A percentile compares a stretch with the other conserved stretches of the same genome.
Evolutionary conservation across 306 rosid species (phyloP).

Genomic region (Sophora flavescens): DNA sequence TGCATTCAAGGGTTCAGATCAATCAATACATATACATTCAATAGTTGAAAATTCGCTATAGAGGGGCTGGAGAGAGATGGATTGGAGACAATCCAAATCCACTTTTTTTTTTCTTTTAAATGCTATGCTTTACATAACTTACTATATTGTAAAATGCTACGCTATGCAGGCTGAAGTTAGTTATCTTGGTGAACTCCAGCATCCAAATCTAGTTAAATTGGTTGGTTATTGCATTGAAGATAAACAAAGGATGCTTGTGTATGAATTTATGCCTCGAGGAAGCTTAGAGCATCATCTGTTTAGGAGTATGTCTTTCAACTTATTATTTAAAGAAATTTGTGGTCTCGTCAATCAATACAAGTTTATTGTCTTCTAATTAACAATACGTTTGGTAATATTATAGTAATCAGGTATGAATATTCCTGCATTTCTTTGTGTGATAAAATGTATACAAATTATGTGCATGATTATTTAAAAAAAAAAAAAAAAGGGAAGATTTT

Average conservation of each 20-base stretch:
- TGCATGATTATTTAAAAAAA: too few relatives aligned
- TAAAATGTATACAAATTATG: too few relatives aligned
- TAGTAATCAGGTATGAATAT: neutral
- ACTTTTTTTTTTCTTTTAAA: too few relatives aligned
- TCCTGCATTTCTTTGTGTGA: too few relatives aligned
- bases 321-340: constrained; percentile 3
- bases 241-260: constrained; percentile 66
- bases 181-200: constrained; percentile 63
- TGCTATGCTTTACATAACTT: neutral
- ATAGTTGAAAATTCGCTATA: too few relatives aligned
- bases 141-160: neutral
- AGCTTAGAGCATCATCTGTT: constrained; percentile 76
- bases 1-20: too few relatives aligned
- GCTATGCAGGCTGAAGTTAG: constrained; percentile 67
- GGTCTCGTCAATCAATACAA: neutral
- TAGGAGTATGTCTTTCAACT: constrained; percentile 52
- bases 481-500: too few relatives aligned
- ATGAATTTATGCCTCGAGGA: constrained; percentile 74
- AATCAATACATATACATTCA: too few relatives aligned
- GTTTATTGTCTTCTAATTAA: constrained; percentile 2
- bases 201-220: constrained; percentile 66
- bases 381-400: neutral
- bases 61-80: too few relatives aligned
- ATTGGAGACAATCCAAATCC: too few relatives aligned
- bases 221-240: constrained; percentile 70